Conservation (phyloP, 208 protist genomes). For the Leptomonas pyrrhocoris region DNA sequence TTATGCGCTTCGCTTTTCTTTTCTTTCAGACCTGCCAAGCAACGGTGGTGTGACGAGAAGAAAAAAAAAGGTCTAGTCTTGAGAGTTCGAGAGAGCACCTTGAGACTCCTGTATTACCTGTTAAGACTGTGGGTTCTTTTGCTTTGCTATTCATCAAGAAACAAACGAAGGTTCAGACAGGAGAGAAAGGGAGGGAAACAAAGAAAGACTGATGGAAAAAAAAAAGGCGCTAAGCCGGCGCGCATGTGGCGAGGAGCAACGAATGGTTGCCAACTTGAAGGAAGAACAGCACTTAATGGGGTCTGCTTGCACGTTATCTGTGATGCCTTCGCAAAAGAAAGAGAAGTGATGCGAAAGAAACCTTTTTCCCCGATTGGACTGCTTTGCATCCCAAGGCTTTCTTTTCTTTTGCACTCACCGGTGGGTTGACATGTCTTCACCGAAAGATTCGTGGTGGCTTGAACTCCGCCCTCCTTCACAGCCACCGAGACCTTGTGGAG, state of each 20-base stretch:
- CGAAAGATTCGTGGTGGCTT: too few species aligned
- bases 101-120: constrained; percentile 6
- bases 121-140: background rate
- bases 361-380: too few species aligned
- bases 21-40: background rate
- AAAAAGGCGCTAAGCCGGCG: background rate
- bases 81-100: constrained; percentile 2
- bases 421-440: too few species aligned
- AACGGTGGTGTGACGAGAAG: background rate
- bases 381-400: too few species aligned
- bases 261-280: background rate
- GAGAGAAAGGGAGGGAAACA: background rate
- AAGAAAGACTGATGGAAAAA: constrained; percentile 1
- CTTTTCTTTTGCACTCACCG: too few species aligned
- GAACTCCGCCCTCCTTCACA: too few species aligned
- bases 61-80: background rate
- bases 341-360: too few species aligned
- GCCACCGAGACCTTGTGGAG: too few species aligned
- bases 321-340: too few species aligned
- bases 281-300: too few species aligned
- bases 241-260: background rate
- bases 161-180: background rate
- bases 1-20: background rate
- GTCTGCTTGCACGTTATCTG: too few species aligned
- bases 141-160: background rate